These are phyloP conservation scores for Cercospora zeina DNA, from an alignment of 2,329 filamentous ascomycete species.

Conservation along the genomic window DNA sequence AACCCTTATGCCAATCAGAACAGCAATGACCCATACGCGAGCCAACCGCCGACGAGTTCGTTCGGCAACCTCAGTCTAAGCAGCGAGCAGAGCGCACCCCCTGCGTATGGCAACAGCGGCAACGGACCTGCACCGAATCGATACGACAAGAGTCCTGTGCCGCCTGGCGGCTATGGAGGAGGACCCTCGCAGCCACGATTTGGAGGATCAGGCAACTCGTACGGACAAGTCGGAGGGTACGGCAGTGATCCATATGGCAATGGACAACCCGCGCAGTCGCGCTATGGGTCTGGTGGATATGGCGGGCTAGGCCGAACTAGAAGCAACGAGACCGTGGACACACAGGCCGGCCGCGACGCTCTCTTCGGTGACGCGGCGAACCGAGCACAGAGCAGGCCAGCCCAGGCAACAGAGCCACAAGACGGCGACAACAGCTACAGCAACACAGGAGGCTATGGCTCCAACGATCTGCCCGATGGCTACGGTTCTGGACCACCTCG, in stretches of 20 bases:
- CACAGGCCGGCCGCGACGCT: constrained; percentile 61
- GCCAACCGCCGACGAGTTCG: constrained; percentile 37
- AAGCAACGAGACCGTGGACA: constrained; percentile 52
- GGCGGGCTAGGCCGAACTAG: constrained; percentile 56
- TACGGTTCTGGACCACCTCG: constrained; percentile 65
- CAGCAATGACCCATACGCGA: constrained; percentile 37
- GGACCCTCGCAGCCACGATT: constrained; percentile 32
- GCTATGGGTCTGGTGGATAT: constrained; percentile 55
- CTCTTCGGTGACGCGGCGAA: constrained; percentile 63
- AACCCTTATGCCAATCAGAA: constrained; percentile 39
- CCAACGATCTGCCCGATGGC: constrained; percentile 35
- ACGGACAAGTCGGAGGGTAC: constrained; percentile 51
- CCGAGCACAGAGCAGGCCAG: constrained; percentile 51
- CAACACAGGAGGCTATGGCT: constrained; percentile 37
- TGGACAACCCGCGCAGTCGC: constrained; percentile 29
- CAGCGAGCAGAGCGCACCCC: constrained; percentile 37
- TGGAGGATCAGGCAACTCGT: constrained; percentile 36
- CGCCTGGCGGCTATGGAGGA: constrained; percentile 48
- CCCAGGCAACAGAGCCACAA: constrained; percentile 21
- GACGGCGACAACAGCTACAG: constrained; percentile 37
- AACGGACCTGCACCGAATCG: constrained; percentile 39
- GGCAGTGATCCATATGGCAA: constrained; percentile 56
- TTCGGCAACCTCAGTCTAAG: constrained; percentile 37
- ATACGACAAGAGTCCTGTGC: constrained; percentile 50
- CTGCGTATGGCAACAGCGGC: constrained; percentile 37